Conservation (phyloP, 2,329 filamentous ascomycete genomes). For the Blastomyces emzantsi region DNA sequence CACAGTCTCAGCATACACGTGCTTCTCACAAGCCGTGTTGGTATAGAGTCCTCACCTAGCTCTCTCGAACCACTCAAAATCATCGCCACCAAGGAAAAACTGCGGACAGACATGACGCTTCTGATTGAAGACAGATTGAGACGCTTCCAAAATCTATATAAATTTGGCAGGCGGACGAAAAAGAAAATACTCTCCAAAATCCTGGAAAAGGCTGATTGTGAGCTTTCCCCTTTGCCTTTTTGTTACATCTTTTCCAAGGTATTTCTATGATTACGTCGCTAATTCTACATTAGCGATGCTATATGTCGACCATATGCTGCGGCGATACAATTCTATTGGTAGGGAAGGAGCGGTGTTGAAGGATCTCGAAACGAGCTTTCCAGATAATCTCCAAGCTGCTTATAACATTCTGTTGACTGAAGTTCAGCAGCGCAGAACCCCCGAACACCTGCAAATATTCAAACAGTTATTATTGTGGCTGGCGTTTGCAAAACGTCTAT, state of each 20-base stretch:
- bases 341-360: slow-evolving; percentile 2
- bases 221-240: background rate
- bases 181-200: background rate
- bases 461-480: background rate
- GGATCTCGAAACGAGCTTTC: background rate
- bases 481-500: background rate
- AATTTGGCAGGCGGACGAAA: background rate
- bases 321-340: background rate
- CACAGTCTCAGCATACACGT: background rate
- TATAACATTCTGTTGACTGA: background rate
- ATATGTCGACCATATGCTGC: slow-evolving; percentile 3
- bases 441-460: slow-evolving; percentile 1
- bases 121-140: background rate
- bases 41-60: background rate
- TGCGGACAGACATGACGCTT: background rate
- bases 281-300: background rate
- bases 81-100: background rate
- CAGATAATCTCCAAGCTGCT: background rate
- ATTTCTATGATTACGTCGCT: background rate
- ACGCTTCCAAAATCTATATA: background rate
- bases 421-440: background rate
- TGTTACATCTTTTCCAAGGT: background rate
- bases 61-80: background rate
- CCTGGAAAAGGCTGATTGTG: background rate
- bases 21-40: background rate